A percentile compares a stretch with the other conserved stretches of the same genome.
Conservation (phyloP, 1,284 basidiomycete genomes). For the Pulchroboletus neoregius region DNA sequence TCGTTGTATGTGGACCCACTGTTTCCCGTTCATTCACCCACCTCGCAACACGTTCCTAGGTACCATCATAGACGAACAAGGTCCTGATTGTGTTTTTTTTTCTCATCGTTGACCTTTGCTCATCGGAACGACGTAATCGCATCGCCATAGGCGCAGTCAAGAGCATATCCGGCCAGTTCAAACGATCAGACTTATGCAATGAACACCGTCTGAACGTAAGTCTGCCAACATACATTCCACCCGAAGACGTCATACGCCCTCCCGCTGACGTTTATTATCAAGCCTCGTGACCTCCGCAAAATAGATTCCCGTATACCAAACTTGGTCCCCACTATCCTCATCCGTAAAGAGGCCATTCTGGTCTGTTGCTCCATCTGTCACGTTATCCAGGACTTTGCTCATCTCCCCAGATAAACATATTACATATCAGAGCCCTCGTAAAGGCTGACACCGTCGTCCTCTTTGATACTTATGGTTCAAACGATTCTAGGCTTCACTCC, state of each 20-base stretch:
- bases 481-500: slow-evolving; percentile 80
- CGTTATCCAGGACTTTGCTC: background rate
- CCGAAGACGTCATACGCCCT: slow-evolving; percentile 20
- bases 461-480: slow-evolving; percentile 87
- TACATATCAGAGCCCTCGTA: slow-evolving; percentile 92
- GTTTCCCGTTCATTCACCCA: slow-evolving; percentile 1
- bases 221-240: slow-evolving; percentile 21
- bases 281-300: slow-evolving; percentile 96
- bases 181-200: slow-evolving; percentile 81
- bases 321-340: slow-evolving; percentile 90
- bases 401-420: slow-evolving; percentile 72
- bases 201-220: slow-evolving; percentile 87
- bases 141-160: slow-evolving; percentile 69
- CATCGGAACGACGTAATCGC: slow-evolving; percentile 32
- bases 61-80: slow-evolving; percentile 81
- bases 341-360: slow-evolving; percentile 83
- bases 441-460: slow-evolving; percentile 91
- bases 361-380: slow-evolving; percentile 41
- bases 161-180: slow-evolving; percentile 87
- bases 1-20: slow-evolving; percentile 57
- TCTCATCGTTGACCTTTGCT: slow-evolving; percentile 11
- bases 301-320: slow-evolving; percentile 94
- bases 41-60: slow-evolving; percentile 44
- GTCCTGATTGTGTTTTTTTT: slow-evolving; percentile 35
- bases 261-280: slow-evolving; percentile 24